phyloP scores from a whole-genome alignment of 495 filamentous ascomycete genomes.

The Tetracladium setigerum region DNA sequence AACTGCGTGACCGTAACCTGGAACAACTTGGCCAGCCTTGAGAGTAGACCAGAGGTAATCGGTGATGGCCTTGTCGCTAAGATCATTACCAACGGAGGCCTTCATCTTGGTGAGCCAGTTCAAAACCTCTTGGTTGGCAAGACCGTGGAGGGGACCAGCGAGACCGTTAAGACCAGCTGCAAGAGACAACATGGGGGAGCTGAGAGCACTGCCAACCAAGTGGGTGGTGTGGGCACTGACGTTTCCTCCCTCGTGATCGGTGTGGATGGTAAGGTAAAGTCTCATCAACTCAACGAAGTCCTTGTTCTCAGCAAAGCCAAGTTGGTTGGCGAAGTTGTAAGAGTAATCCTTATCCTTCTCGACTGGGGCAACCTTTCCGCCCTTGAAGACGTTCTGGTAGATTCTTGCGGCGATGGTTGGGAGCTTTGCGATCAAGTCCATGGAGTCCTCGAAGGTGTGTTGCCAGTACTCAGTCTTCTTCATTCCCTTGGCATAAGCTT shows the following conservation, averaged over 20 bases:
- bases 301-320: constrained; percentile 88
- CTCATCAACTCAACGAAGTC: constrained; percentile 98
- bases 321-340: constrained; percentile 98
- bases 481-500: constrained; percentile 96
- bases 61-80: constrained; percentile 90
- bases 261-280: constrained; percentile 98
- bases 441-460: constrained; percentile 98
- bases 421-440: constrained; percentile 99
- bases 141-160: constrained; percentile 94
- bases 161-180: constrained; percentile 95
- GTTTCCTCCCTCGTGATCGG: constrained; percentile 98
- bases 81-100: constrained; percentile 84
- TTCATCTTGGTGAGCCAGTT: constrained; percentile 99
- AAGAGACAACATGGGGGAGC: constrained; percentile 93
- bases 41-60: constrained; percentile 97
- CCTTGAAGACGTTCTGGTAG: constrained; percentile 99
- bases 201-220: constrained; percentile 92
- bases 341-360: constrained; percentile 98
- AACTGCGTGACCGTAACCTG: constrained; percentile 96
- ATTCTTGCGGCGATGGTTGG: constrained; percentile 96
- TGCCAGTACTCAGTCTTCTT: constrained; percentile 99
- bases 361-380: constrained; percentile 91
- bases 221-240: constrained; percentile 98
- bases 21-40: constrained; percentile 90
- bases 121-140: constrained; percentile 98